Percentiles rank a stretch among this genome's conserved stretches.
Conservation (phyloP, 768 basidiomycete species). For the Psilocybe sp. region DNA sequence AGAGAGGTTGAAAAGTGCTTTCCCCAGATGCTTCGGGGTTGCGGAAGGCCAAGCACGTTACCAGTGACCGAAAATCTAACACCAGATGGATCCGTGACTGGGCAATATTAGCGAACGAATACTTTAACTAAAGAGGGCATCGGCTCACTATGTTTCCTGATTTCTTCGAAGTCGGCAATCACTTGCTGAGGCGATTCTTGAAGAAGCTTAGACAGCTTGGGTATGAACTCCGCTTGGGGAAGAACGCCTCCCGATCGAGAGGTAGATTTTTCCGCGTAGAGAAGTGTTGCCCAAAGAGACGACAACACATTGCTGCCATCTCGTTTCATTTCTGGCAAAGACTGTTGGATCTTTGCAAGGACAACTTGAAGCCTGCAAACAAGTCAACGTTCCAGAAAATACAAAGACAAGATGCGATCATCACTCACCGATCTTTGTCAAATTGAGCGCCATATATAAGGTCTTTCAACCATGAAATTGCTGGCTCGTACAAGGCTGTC, state of each 20-base stretch:
- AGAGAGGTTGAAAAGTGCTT: slow-evolving; percentile 63
- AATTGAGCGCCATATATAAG: slow-evolving; percentile 75
- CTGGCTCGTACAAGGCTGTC: slow-evolving; percentile 70
- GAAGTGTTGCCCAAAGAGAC: slow-evolving; percentile 63
- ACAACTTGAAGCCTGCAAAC: slow-evolving; percentile 70
- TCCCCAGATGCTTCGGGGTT: slow-evolving; percentile 73
- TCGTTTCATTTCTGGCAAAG: slow-evolving; percentile 87
- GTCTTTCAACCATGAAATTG: slow-evolving; percentile 84
- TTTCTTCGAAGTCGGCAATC: slow-evolving; percentile 69
- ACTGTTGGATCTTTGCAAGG: slow-evolving; percentile 86
- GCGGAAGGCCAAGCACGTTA: slow-evolving; percentile 64
- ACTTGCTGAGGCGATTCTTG: slow-evolving; percentile 72
- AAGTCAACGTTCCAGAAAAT: slow-evolving; percentile 1
- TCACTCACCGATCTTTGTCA: slow-evolving; percentile 67
- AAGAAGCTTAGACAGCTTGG: slow-evolving; percentile 66
- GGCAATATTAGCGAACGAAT: neutral
- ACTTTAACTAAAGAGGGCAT: neutral
- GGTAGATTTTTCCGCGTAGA: slow-evolving; percentile 70
- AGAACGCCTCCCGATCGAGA: slow-evolving; percentile 67
- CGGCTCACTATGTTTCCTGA: slow-evolving; percentile 63
- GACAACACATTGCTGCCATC: slow-evolving; percentile 79
- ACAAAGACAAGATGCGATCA: too few species aligned
- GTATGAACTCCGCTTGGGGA: slow-evolving; percentile 76
- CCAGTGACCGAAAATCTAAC: slow-evolving; percentile 91
- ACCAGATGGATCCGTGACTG: slow-evolving; percentile 82